Evolutionary conservation across 495 filamentous ascomycete genomes (phyloP), one percentile per base, ranked within the genome.

Genomic region (Neurospora tetrasperma): DNA sequence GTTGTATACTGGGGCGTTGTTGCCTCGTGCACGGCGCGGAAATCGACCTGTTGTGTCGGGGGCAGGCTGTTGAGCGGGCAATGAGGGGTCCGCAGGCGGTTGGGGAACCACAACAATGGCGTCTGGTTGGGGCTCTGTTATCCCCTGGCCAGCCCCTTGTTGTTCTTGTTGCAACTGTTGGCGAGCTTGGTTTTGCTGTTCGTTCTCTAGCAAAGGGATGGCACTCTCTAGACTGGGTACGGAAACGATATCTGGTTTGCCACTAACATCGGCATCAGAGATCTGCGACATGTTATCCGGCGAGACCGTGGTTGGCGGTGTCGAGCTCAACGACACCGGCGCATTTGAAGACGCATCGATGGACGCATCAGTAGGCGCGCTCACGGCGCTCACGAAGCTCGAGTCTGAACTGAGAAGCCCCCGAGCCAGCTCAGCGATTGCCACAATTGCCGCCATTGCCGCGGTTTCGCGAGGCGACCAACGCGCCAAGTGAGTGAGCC

Each of bases 1-100:
- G 71, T 90, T 90, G 79, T 89, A 90, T 31, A 87, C 83, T 4
- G 83, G 83, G 10, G 85, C 73, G 69, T 83, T 85, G 2, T 83
- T 85, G 1, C 81, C 74, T 46, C 85, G 83, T 31, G 82, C 78
- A 66, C 87, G 82, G 72, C 85, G 83, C 70, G 82, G 80, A 59
- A 59, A 59, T 62, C 85, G 87, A 42, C 70, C 68, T 9, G 74
- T 74, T 14, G 78, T 69, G 0, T 68, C 8, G 76, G 14, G 23
- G 46, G 4, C n/a, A 42, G 44, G 59, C 27, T 43, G 62, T 69
- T 62, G 35, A 18, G 66, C 43, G 72, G 48, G 46, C 10, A 54
- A 23, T 54, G 46, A 54, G 46, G 46, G 16, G 23, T 40, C 66
- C 59, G 40, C 62, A 27, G 72, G 69, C 14, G 46, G 70, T 31